Evolutionary conservation across 2,329 filamentous ascomycete genomes (phyloP), one percentile per base, ranked within the genome.

Genomic region (Dothistroma pini): DNA sequence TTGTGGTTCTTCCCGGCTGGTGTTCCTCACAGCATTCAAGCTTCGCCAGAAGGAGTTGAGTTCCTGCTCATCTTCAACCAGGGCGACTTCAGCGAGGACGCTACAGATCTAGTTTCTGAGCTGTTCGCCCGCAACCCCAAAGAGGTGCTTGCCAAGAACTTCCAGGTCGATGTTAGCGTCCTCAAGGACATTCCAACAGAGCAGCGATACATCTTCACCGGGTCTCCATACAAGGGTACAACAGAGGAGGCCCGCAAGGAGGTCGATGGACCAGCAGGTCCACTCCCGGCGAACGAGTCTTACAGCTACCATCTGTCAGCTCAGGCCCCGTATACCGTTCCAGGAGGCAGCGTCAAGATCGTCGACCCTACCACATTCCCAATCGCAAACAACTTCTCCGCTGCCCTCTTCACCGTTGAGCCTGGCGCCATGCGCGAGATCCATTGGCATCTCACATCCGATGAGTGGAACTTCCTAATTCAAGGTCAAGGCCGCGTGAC

Each of bases 371-470:
- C 72, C 0, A 84, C 79, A 1, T 87, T 87, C 73, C 85, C 84
- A 8, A 75, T 84, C 31, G 82, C 84, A 0, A 71, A 70, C 16
- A 78, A 76, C 59, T 84, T 87, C 70, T 82, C 84, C 4, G 80
- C 80, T 0, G 83, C 83, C 0, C 75, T 86, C 2, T 81, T 86
- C 9, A 83, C 80, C 4, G 49, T 87, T 32, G 76, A 84, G 65
- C 84, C 84, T 0, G 84, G 84, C 19, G 84, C 84, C 1, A 83
- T 87, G 81, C 80, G 85, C 25, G 84, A 87, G 69, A 75, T 87
- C 50, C 84, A 87, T 75, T 87, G 84, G 84, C 84, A 87, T 74
- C 81, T 82, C 0, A 79, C 77, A 0, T 80, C 78, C 11, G 84
- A 86, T 69, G 84, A 87, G 71, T 87, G 84, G 84, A 79, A 79